Evolutionary conservation across 768 basidiomycete species (phyloP).

Genomic region (Hypholoma fasciculare): DNA sequence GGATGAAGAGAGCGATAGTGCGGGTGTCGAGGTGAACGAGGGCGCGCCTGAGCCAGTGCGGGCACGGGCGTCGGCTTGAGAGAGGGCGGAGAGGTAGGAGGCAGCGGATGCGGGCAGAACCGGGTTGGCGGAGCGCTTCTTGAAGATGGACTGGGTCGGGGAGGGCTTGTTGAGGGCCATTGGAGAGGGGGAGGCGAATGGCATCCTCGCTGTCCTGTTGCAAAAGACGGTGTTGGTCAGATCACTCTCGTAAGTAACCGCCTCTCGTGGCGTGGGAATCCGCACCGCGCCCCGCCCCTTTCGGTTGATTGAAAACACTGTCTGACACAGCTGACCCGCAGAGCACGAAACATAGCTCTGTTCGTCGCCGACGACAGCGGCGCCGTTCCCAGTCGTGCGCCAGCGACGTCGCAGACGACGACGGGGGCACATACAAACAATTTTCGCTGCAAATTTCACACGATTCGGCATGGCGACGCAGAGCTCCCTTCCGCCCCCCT

Average conservation of each 20-base stretch:
- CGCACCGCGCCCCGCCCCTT: not conserved
- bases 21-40: conserved; percentile 54
- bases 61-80: conserved; percentile 63
- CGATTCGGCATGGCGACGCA: not conserved
- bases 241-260: not conserved
- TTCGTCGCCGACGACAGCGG: not conserved
- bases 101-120: conserved; percentile 38
- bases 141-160: conserved; percentile 58
- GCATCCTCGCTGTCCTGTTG: conserved; percentile 11
- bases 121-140: conserved; percentile 43
- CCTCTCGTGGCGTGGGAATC: not conserved
- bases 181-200: conserved; percentile 44
- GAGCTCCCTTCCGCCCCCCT: too few relatives aligned
- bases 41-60: conserved; percentile 35
- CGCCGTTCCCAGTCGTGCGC: not conserved
- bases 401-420: not conserved
- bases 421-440: not conserved
- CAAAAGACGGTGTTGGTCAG: not conserved
- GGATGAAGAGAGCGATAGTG: conserved; percentile 74
- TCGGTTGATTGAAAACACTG: not conserved
- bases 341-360: not conserved
- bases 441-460: not conserved
- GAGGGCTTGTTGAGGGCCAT: conserved; percentile 60
- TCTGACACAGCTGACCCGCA: not conserved
- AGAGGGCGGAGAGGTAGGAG: conserved; percentile 43